phyloP scores from a whole-genome alignment of 2,329 filamentous ascomycete genomes.

The Thielaviopsis cerberus region DNA sequence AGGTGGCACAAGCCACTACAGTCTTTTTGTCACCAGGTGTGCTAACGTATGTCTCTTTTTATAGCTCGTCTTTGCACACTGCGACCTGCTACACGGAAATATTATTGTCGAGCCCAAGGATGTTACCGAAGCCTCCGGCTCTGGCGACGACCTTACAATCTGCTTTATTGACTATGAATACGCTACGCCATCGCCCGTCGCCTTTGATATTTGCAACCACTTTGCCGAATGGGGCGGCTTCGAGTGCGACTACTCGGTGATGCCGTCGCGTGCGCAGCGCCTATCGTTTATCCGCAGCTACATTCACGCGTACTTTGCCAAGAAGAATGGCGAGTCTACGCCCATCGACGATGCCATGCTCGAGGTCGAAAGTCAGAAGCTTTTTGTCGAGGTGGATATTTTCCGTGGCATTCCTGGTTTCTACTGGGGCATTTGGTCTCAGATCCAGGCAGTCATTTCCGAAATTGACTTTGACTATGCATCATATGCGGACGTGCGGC shows the following conservation, averaged over 20 bases:
- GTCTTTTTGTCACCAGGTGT: background rate
- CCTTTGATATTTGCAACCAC: constrained; percentile 94
- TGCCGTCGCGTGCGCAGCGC: constrained; percentile 62
- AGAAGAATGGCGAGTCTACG: constrained; percentile 22
- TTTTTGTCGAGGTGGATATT: constrained; percentile 65
- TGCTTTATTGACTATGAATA: constrained; percentile 98
- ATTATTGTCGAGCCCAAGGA: constrained; percentile 57
- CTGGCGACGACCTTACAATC: constrained; percentile 28
- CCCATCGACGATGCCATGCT: constrained; percentile 22
- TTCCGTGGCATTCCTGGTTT: constrained; percentile 85
- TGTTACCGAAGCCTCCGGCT: constrained; percentile 13
- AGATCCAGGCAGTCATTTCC: constrained; percentile 86
- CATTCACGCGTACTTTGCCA: constrained; percentile 50
- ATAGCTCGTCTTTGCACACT: constrained; percentile 80
- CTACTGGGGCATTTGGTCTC: constrained; percentile 81
- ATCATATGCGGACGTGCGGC: constrained; percentile 64
- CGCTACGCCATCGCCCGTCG: constrained; percentile 78
- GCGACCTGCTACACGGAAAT: constrained; percentile 89
- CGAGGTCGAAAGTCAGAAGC: constrained; percentile 44
- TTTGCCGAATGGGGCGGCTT: constrained; percentile 98
- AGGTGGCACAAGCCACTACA: background rate
- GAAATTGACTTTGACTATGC: constrained; percentile 96
- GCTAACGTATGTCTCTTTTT: constrained; percentile 3
- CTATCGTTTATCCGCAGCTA: constrained; percentile 72
- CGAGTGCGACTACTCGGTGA: constrained; percentile 71